Evolutionary conservation across 352 stramenopile species (phyloP), one percentile per base, ranked within the genome.

Genomic region (Globisporangium parvum): DNA sequence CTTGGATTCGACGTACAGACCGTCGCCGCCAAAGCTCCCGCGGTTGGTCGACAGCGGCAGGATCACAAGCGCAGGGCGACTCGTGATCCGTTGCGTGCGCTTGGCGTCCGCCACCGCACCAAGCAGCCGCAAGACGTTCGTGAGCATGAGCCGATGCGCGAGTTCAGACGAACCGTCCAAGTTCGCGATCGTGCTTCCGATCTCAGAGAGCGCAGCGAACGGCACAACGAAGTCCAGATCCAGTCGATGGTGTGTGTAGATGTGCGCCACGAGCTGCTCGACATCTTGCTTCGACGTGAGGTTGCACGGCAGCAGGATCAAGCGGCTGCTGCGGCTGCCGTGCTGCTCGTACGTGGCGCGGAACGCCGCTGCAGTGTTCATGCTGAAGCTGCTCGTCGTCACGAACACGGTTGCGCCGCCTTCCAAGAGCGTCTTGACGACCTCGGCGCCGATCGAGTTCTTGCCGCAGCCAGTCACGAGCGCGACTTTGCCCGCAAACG

Each of bases 1-100:
- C 68, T 96, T 96, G 24, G 82, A 92, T 67, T 96, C 87, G 21
- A 84, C 84, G 66, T 96, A 96, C 28, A 95, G 56, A 48, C 87
- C 87, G 52, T 96, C 87, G 28, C 85, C 75, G 47, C 87, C 87
- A 41, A 96, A 93, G 59, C 72, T 88, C 24, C 87, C 87, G 52
- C 92, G 87, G 73, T 96, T 96, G 12, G 84, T 80, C 28, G 84
- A 95, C 58, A 94, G 65, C 14, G 85, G 87, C 41, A 96, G 53
- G 42, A 96, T 76, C 31, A 72, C 84, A 1, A 93, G 66, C 9
- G 85, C 84, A 24, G 85, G 85, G 10, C 84, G 87, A 41, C 81
- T 95, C 20, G 62, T 67, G 53, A 94, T 87, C 41, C 71, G 73
- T 44, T 77, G 73, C 23, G 70, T 24, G 52, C 88, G 82, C 71